Percentiles rank a stretch among this genome's conserved stretches.
These are phyloP conservation scores for Aleurites moluccanus DNA, from an alignment of 441 rosid species.

Conservation along the genomic window DNA sequence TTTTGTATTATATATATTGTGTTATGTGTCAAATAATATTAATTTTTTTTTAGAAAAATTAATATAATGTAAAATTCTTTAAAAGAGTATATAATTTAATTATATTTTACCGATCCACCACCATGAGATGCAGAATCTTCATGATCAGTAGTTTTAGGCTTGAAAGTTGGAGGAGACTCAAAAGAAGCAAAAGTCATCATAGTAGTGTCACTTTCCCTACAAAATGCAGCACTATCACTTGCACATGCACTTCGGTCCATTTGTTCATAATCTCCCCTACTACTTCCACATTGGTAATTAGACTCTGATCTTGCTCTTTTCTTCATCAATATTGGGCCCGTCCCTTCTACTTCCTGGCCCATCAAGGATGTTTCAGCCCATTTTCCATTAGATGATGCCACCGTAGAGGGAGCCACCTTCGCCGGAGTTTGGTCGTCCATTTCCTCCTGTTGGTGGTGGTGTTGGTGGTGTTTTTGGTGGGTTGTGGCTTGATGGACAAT, in stretches of 20 bases:
- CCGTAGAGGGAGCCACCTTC: not conserved
- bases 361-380: slow-evolving; percentile 6
- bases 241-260: slow-evolving; percentile 24
- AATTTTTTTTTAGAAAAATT: too few species aligned
- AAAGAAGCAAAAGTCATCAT: slow-evolving; percentile 18
- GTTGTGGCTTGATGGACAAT: slow-evolving; percentile 62
- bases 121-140: slow-evolving; percentile 33
- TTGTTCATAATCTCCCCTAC: slow-evolving; percentile 12
- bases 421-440: not conserved
- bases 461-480: slow-evolving; percentile 1
- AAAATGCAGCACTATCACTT: slow-evolving; percentile 30
- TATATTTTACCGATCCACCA: slow-evolving; percentile 42
- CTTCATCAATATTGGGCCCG: slow-evolving; percentile 15
- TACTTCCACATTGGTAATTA: slow-evolving; percentile 15
- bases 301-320: slow-evolving; percentile 31
- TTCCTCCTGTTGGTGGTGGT: too few species aligned
- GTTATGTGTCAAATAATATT: too few species aligned
- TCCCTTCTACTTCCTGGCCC: not conserved
- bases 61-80: too few species aligned
- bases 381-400: slow-evolving; percentile 23
- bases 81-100: not conserved
- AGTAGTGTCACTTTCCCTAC: slow-evolving; percentile 13
- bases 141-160: not conserved
- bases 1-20: too few species aligned
- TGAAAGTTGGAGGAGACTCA: slow-evolving; percentile 10